These are phyloP conservation scores for Crithidia bombi DNA, from an alignment of 208 protist genomes.

Conservation along the genomic window DNA sequence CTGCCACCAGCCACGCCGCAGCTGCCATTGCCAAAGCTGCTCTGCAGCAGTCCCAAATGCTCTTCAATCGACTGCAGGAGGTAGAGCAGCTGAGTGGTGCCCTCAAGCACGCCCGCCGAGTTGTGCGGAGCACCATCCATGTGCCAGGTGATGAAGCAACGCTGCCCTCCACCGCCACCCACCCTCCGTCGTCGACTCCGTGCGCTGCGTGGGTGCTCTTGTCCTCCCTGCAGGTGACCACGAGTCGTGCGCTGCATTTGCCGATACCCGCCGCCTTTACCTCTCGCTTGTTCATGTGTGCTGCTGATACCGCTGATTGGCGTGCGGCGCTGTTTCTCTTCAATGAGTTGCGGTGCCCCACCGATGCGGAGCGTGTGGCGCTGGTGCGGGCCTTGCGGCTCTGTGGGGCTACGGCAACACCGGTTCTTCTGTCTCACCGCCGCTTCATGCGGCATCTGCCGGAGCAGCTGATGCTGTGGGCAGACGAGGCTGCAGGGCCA, in stretches of 20 bases:
- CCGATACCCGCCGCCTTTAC: slow-evolving; percentile 59
- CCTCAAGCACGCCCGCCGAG: slow-evolving; percentile 17
- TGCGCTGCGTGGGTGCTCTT: slow-evolving; percentile 36
- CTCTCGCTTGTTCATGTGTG: slow-evolving; percentile 43
- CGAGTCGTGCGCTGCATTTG: slow-evolving; percentile 40
- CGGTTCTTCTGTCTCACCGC: slow-evolving; percentile 33
- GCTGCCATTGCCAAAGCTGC: not conserved
- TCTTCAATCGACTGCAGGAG: slow-evolving; percentile 38
- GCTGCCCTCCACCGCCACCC: not conserved
- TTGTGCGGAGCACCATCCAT: slow-evolving; percentile 6
- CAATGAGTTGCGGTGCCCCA: slow-evolving; percentile 50
- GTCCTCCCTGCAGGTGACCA: slow-evolving; percentile 36
- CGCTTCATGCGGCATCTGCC: slow-evolving; percentile 50
- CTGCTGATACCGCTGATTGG: slow-evolving; percentile 39
- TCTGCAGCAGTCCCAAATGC: slow-evolving; percentile 10
- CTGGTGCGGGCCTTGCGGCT: slow-evolving; percentile 53
- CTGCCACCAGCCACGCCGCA: not conserved
- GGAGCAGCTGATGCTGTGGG: slow-evolving; percentile 74
- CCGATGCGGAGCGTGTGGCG: slow-evolving; percentile 43
- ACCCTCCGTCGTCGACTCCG: not conserved
- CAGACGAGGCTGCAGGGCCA: slow-evolving; percentile 31
- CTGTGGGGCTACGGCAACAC: slow-evolving; percentile 29
- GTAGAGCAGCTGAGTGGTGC: slow-evolving; percentile 24
- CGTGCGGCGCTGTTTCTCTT: slow-evolving; percentile 62
- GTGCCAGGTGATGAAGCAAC: not conserved